These are phyloP conservation scores for Pseudogymnoascus pannorum DNA, from an alignment of 2,329 filamentous ascomycete genomes.

Conservation along the genomic window DNA sequence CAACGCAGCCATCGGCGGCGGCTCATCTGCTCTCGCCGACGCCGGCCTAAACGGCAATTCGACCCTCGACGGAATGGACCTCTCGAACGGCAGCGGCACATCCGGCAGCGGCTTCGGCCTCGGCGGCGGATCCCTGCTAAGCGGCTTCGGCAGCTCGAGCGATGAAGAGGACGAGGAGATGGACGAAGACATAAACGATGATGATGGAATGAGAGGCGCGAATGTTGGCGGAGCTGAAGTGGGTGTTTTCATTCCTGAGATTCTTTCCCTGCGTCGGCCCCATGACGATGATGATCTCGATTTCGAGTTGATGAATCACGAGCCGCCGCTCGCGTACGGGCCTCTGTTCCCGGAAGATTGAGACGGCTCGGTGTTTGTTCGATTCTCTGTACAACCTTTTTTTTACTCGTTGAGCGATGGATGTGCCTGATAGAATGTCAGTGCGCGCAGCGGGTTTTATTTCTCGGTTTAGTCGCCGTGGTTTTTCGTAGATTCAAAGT, in stretches of 20 bases:
- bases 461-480: conserved; percentile 6
- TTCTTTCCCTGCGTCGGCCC: conserved; percentile 16
- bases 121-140: conserved; percentile 67
- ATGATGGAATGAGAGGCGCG: conserved; percentile 43
- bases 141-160: conserved; percentile 89
- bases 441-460: background rate
- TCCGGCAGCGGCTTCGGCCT: conserved; percentile 67
- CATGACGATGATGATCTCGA: conserved; percentile 30
- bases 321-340: conserved; percentile 18
- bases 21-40: conserved; percentile 67
- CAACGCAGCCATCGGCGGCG: conserved; percentile 49
- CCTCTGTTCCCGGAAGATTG: conserved; percentile 2
- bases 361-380: background rate
- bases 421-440: conserved; percentile 7
- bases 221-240: conserved; percentile 46
- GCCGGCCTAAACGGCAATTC: conserved; percentile 65
- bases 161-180: conserved; percentile 95
- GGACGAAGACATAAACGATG: conserved; percentile 68
- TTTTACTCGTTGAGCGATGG: background rate
- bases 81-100: conserved; percentile 55
- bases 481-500: conserved; percentile 5
- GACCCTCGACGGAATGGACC: conserved; percentile 49
- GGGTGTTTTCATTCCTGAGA: conserved; percentile 37
- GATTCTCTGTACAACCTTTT: conserved; percentile 2
- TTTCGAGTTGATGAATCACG: conserved; percentile 30